A percentile compares a stretch with the other conserved stretches of the same genome.
Conservation (phyloP, 1,284 basidiomycete genomes). For the Porogramme epimiltina region DNA sequence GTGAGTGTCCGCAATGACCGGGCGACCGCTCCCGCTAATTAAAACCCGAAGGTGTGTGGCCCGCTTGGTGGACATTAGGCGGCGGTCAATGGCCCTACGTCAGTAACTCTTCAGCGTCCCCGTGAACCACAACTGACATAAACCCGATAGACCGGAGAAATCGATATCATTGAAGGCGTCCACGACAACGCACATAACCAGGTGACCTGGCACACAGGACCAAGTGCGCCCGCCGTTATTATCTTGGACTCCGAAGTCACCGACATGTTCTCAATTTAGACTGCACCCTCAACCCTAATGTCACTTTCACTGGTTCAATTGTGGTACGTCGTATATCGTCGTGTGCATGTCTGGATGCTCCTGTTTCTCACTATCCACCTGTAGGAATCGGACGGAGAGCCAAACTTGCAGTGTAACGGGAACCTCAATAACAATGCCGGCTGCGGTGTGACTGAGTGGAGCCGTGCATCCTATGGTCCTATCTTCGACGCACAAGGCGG, state of each 20-base stretch:
- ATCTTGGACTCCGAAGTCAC: neutral
- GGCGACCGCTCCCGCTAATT: neutral
- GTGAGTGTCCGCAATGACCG: constrained; percentile 35
- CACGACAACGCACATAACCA: constrained; percentile 79
- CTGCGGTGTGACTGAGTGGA: constrained; percentile 73
- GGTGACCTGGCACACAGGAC: constrained; percentile 70
- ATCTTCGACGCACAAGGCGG: constrained; percentile 72
- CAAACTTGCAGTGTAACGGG: constrained; percentile 59
- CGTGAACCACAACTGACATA: constrained; percentile 1
- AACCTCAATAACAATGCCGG: constrained; percentile 56
- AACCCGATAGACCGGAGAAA: constrained; percentile 61
- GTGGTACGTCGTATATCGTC: constrained; percentile 47
- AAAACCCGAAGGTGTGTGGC: constrained; percentile 56
- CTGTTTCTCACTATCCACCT: no score
- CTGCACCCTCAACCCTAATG: constrained; percentile 45
- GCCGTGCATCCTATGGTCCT: constrained; percentile 70
- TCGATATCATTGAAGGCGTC: constrained; percentile 81
- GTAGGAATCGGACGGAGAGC: constrained; percentile 35
- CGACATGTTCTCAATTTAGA: constrained; percentile 30
- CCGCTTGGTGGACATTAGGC: constrained; percentile 64
- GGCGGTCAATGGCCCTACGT: constrained; percentile 59
- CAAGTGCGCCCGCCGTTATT: constrained; percentile 37
- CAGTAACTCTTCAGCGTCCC: constrained; percentile 14
- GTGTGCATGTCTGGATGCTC: no score
- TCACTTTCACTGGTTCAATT: constrained; percentile 58